These are phyloP conservation scores for Anaeromyces robustus DNA, from an alignment of 192 early-diverging fungal genomes.

Conservation along the genomic window DNA sequence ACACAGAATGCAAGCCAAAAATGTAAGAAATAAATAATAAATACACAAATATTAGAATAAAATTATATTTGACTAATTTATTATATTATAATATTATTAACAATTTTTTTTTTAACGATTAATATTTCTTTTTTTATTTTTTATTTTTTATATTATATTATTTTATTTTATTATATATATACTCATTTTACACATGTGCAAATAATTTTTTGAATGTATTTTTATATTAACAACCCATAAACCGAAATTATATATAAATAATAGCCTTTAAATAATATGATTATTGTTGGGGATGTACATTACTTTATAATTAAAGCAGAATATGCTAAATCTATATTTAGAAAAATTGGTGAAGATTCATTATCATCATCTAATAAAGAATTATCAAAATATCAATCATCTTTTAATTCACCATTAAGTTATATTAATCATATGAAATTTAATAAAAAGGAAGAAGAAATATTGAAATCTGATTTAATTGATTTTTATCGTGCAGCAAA, in stretches of 20 bases:
- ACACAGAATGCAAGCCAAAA: conserved; percentile 59
- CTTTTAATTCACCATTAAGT: neutral
- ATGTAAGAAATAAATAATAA: too few species aligned
- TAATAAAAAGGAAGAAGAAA: neutral
- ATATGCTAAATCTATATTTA: neutral
- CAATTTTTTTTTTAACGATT: too few species aligned
- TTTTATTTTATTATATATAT: too few species aligned
- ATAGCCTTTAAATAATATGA: conserved; percentile 60
- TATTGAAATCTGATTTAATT: neutral
- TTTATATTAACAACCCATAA: too few species aligned
- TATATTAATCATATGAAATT: neutral
- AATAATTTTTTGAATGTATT: too few species aligned
- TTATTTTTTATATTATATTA: too few species aligned
- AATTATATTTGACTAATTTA: too few species aligned
- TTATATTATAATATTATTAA: too few species aligned
- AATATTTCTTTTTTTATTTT: too few species aligned
- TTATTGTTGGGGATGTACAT: conserved; percentile 50
- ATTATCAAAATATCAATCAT: neutral
- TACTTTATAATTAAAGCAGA: conserved; percentile 7
- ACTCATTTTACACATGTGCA: too few species aligned
- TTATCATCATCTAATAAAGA: neutral
- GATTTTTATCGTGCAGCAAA: neutral
- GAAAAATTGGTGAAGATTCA: neutral
- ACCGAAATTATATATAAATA: too few species aligned
- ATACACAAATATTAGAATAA: too few species aligned